Conservation (phyloP, 2,329 filamentous ascomycete genomes). For the Diaporthe longicolla region DNA sequence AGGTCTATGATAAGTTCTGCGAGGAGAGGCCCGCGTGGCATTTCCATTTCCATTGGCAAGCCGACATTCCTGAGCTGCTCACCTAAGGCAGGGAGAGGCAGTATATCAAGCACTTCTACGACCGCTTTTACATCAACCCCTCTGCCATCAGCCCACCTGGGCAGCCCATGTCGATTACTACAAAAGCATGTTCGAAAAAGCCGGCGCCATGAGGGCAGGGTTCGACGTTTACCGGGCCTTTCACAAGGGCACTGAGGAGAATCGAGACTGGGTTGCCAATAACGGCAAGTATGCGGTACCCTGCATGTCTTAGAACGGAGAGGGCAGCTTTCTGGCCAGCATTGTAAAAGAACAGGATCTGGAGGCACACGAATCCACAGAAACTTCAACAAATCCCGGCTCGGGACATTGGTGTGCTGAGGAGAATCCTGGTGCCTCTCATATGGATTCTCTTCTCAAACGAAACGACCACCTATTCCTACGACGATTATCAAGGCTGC, state of each 20-base stretch:
- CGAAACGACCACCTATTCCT: no score
- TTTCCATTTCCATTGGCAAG: constrained; percentile 13
- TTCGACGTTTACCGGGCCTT: constrained; percentile 54
- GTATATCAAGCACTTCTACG: constrained; percentile 60
- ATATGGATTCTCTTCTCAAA: no score
- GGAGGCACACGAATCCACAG: neutral
- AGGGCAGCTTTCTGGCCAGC: constrained; percentile 6
- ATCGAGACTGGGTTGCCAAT: constrained; percentile 47
- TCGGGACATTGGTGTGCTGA: constrained; percentile 15
- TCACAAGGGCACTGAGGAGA: constrained; percentile 51
- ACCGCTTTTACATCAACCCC: constrained; percentile 54
- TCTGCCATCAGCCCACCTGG: constrained; percentile 53
- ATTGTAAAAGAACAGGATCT: neutral
- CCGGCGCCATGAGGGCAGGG: constrained; percentile 52
- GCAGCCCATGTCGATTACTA: constrained; percentile 58
- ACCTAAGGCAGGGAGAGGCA: constrained; percentile 54
- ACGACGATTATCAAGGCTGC: no score
- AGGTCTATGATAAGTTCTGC: neutral
- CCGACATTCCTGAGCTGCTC: neutral
- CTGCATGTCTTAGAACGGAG: constrained; percentile 6
- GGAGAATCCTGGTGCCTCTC: neutral
- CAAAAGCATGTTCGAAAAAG: constrained; percentile 51
- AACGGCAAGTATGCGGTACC: constrained; percentile 47
- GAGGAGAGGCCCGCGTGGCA: neutral
- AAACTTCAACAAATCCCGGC: neutral